Evolutionary conservation across 148 eudicot genomes (phyloP), one percentile per base, ranked within the genome.

Genomic region (Fagopyrum tataricum): DNA sequence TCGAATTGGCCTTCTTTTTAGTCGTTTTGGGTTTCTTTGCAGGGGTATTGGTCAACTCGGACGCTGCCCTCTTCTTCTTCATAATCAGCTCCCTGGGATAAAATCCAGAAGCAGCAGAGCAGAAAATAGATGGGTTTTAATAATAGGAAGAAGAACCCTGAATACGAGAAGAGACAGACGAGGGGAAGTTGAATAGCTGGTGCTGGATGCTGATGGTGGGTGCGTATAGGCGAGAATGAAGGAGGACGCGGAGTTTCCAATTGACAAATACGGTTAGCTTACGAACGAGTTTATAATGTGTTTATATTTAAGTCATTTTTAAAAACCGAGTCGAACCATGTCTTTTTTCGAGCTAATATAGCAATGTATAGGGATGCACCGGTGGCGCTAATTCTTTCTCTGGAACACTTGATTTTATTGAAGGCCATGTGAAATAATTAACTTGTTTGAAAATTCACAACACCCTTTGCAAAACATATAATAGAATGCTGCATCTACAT

Each of bases 311-410:
- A n/a, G n/a, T n/a, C n/a, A n/a, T n/a, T n/a, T n/a, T n/a, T n/a
- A n/a, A n/a, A n/a, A n/a, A n/a, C n/a, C n/a, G n/a, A n/a, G n/a
- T n/a, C n/a, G n/a, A n/a, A n/a, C n/a, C n/a, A n/a, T n/a, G n/a
- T n/a, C n/a, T n/a, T n/a, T n/a, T n/a, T n/a, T n/a, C n/a, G n/a
- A n/a, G n/a, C n/a, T n/a, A n/a, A n/a, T n/a, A n/a, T n/a, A n/a
- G n/a, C n/a, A n/a, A 96, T 81, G 99, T 96, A 66, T 74, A 83
- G 94, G 97, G 44, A 96, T 96, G 97, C 99, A 92, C 72, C 87
- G 92, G 6, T 96, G 99, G 92, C 88, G 97, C 97, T 92, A 82
- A 21, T 71, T 73, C 31, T 47, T 44, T 48, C 76, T 37, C 58
- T 23, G 40, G 44, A 66, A 42, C 47, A 41, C 20, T 12, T 61